phyloP scores from a whole-genome alignment of 192 early-diverging fungal genomes.

The Backusella liffmaniae region DNA sequence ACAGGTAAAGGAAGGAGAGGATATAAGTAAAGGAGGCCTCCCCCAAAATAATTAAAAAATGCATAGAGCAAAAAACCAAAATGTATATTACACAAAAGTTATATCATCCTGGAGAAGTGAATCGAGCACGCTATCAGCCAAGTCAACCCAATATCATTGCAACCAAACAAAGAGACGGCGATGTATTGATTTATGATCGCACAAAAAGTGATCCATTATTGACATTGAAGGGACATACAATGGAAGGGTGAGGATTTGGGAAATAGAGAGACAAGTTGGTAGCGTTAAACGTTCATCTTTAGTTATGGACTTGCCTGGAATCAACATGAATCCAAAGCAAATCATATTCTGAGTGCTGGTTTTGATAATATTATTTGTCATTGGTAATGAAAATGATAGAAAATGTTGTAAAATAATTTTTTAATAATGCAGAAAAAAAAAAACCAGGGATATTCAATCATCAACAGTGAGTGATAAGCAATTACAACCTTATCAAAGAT shows the following conservation, averaged over 20 bases:
- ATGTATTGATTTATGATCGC: constrained; percentile 94
- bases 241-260: constrained; percentile 75
- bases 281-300: background rate
- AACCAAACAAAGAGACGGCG: constrained; percentile 86
- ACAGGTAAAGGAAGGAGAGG: constrained; percentile 44
- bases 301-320: constrained; percentile 95
- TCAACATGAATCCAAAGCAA: constrained; percentile 57
- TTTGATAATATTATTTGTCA: constrained; percentile 91
- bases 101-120: constrained; percentile 95
- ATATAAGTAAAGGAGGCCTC: background rate
- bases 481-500: constrained; percentile 76
- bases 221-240: constrained; percentile 81
- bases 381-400: constrained; percentile 51
- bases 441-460: constrained; percentile 74
- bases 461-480: constrained; percentile 68
- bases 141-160: constrained; percentile 93
- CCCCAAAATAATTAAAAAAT: constrained; percentile 6
- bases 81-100: constrained; percentile 90
- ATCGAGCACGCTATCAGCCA: constrained; percentile 97
- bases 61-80: constrained; percentile 52
- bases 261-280: background rate
- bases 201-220: constrained; percentile 78
- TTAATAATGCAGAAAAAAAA: background rate
- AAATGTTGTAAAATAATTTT: background rate
- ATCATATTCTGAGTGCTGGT: constrained; percentile 84